A percentile compares a stretch with the other conserved stretches of the same genome.
These are phyloP conservation scores for Phyllosticta citriasiana DNA, from an alignment of 2,329 filamentous ascomycete species.

Conservation along the genomic window DNA sequence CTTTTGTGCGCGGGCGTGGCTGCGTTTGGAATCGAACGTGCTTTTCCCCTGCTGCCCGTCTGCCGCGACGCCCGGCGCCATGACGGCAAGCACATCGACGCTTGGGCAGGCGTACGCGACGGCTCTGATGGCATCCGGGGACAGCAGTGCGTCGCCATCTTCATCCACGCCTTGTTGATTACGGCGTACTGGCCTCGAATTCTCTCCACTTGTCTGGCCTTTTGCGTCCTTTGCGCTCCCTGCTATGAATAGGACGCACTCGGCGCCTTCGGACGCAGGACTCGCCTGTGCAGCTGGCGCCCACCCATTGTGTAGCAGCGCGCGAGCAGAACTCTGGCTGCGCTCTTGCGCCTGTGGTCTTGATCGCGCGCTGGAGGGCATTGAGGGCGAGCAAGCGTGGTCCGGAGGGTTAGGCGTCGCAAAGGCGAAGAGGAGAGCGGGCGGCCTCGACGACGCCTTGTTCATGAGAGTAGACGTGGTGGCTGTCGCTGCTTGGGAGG, in stretches of 20 bases:
- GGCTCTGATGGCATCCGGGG: background rate
- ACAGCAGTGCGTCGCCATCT: background rate
- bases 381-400: conserved; percentile 14
- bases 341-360: conserved; percentile 1
- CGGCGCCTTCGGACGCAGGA: conserved; percentile 25
- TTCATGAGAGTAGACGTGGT: conserved; percentile 49
- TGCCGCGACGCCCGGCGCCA: background rate
- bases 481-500: conserved; percentile 16
- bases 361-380: conserved; percentile 14
- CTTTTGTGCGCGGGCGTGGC: conserved; percentile 39
- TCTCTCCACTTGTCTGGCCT: background rate
- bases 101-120: background rate
- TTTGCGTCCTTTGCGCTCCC: conserved; percentile 34
- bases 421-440: conserved; percentile 51
- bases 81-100: background rate
- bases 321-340: background rate
- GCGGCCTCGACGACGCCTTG: background rate
- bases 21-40: conserved; percentile 52
- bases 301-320: conserved; percentile 4
- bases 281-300: background rate
- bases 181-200: conserved; percentile 36
- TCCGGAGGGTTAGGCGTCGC: conserved; percentile 18
- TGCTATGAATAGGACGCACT: conserved; percentile 54
- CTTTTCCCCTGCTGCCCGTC: conserved; percentile 45
- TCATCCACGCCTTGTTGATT: conserved; percentile 18